phyloP scores from a whole-genome alignment of 345 rosid species.

The Heritiera fomes region DNA sequence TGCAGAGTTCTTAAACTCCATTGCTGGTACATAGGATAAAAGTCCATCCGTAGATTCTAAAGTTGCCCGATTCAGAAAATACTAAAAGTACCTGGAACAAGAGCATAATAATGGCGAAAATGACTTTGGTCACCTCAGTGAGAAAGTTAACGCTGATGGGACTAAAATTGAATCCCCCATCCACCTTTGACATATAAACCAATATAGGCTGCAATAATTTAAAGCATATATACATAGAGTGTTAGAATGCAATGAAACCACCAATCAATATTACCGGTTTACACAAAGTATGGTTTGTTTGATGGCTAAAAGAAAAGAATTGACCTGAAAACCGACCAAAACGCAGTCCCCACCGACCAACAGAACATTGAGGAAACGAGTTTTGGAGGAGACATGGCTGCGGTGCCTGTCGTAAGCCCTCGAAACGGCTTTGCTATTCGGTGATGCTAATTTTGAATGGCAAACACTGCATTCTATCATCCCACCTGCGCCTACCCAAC shows the following conservation, averaged over 20 bases:
- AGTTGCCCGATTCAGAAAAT: not conserved
- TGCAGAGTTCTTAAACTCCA: not conserved
- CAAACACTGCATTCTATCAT: conserved; percentile 88
- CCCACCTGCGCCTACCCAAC: not conserved
- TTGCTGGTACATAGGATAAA: not conserved
- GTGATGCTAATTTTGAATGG: conserved; percentile 68
- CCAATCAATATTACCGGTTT: not conserved
- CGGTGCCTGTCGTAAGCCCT: conserved; percentile 76
- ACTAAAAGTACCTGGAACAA: conserved; percentile 57
- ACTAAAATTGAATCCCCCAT: conserved; percentile 82
- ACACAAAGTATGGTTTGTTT: not conserved
- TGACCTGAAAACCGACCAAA: conserved; percentile 84
- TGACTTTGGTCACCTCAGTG: conserved; percentile 75
- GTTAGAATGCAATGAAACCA: not conserved
- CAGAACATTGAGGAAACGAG: conserved; percentile 60
- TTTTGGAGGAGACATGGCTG: conserved; percentile 66
- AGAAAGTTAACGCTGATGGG: conserved; percentile 92
- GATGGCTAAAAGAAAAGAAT: not conserved
- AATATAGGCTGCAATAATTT: conserved; percentile 68
- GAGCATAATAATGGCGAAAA: conserved; percentile 86
- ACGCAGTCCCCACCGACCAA: conserved; percentile 91
- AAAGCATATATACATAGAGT: not conserved
- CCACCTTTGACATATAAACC: conserved; percentile 93
- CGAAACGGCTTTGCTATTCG: conserved; percentile 52
- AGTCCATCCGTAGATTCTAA: not conserved